Conservation (phyloP, 2,329 filamentous ascomycete species). For the Colletotrichum navitas region DNA sequence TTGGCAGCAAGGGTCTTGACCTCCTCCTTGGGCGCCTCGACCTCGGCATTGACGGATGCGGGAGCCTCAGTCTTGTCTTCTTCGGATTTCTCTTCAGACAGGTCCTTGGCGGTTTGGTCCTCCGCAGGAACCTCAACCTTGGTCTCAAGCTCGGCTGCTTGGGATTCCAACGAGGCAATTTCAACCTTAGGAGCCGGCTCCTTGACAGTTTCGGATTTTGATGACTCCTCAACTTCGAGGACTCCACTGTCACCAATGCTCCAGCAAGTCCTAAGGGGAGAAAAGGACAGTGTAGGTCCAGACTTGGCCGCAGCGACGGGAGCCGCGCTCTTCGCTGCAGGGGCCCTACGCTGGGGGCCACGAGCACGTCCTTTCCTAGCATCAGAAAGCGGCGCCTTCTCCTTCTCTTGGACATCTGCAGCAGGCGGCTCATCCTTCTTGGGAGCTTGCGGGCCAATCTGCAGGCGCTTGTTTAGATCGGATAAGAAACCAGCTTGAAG, state of each 20-base stretch:
- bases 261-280: slow-evolving; percentile 62
- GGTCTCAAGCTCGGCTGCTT: slow-evolving; percentile 16
- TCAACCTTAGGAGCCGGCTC: slow-evolving; percentile 24
- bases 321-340: slow-evolving; percentile 61
- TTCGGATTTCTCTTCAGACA: slow-evolving; percentile 16
- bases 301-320: slow-evolving; percentile 49
- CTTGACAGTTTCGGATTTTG: slow-evolving; percentile 15
- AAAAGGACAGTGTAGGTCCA: slow-evolving; percentile 60
- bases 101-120: slow-evolving; percentile 1
- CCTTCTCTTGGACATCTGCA: slow-evolving; percentile 40
- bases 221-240: slow-evolving; percentile 53
- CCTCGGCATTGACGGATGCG: slow-evolving; percentile 16
- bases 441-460: slow-evolving; percentile 83
- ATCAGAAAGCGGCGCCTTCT: slow-evolving; percentile 86
- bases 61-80: slow-evolving; percentile 31
- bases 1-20: slow-evolving; percentile 56
- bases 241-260: slow-evolving; percentile 65
- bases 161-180: slow-evolving; percentile 12
- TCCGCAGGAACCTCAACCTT: slow-evolving; percentile 6
- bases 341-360: slow-evolving; percentile 84
- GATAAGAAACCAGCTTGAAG: slow-evolving; percentile 93
- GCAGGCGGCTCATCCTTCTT: slow-evolving; percentile 58
- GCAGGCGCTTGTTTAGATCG: slow-evolving; percentile 90
- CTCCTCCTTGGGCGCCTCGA: slow-evolving; percentile 37
- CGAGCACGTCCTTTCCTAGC: slow-evolving; percentile 91